These are phyloP conservation scores for Graphilbum fragrans DNA, from an alignment of 2,329 filamentous ascomycete genomes.

Conservation along the genomic window DNA sequence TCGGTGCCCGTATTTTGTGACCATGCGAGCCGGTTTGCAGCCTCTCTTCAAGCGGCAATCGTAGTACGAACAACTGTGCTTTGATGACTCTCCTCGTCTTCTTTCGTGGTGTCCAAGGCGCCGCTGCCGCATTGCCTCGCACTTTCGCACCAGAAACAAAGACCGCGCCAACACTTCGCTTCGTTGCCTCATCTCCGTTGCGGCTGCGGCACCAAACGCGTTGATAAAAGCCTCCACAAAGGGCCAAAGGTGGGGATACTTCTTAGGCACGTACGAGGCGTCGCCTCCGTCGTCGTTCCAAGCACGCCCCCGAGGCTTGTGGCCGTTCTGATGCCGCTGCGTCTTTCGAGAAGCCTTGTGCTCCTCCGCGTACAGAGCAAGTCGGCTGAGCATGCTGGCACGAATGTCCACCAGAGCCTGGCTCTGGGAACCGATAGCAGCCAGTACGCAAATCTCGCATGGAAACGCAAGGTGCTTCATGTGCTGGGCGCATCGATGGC, in stretches of 20 bases:
- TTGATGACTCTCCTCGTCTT: background rate
- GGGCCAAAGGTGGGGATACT: constrained; percentile 25
- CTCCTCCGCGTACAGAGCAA: constrained; percentile 8
- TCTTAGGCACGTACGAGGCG: background rate
- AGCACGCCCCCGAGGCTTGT: too few species aligned
- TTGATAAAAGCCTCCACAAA: constrained; percentile 32
- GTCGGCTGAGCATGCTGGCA: constrained; percentile 28
- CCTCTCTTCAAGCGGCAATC: background rate
- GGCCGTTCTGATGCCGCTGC: too few species aligned
- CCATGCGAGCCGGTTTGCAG: constrained; percentile 5
- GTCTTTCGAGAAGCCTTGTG: too few species aligned
- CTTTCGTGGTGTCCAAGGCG: background rate
- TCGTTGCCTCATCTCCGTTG: constrained; percentile 1
- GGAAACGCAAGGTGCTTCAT: constrained; percentile 12
- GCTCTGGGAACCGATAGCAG: constrained; percentile 30
- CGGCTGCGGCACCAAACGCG: constrained; percentile 10
- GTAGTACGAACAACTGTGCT: background rate
- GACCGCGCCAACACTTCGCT: constrained; percentile 1
- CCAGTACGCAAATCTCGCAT: constrained; percentile 43
- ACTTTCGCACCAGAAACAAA: constrained; percentile 4
- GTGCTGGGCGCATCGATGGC: background rate
- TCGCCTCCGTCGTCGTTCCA: too few species aligned
- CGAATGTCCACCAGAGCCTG: constrained; percentile 31
- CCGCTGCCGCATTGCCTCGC: constrained; percentile 5
- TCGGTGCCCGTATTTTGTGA: constrained; percentile 9